Base-by-base conservation (phyloP, 78 protist genomes). In the Chrysochromulina tobinii region DNA sequence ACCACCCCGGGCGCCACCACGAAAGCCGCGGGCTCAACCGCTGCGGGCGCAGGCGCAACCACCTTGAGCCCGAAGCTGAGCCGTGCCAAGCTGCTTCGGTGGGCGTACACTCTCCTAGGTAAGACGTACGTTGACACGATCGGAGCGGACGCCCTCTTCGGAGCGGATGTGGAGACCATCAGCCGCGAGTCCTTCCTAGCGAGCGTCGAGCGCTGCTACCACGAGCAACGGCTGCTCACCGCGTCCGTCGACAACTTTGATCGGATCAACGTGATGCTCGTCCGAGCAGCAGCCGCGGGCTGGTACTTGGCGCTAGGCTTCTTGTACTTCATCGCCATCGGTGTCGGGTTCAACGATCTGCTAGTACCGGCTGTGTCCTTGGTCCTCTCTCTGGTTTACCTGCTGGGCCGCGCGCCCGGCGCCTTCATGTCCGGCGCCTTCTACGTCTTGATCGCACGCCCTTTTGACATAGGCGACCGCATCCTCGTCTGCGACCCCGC, bases 401-500 rank as follows among this genome's bases (percentile, higher is more conserved):
- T 79, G 20, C 12, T 1, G 23, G 87, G 87, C 17, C 0, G 61
- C 20, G n/a, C 7, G 51, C 27, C 64, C 4, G 20, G 11, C 23
- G 87, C 51, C 4, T 3, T 54, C 64, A 9, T 79, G 64, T 4
- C 38, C n/a, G 27, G 64, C 59, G 9, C 7, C 50, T 6, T 79
- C 27, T 79, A n/a, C 61, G 48, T 38, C 14, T 21, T n/a, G 23
- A 2, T 79, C 57, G 11, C 5, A 3, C 87, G 87, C 48, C 87
- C 87, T 1, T 79, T 11, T 64, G 87, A 79, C 87, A 79, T 79
- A 1, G 87, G 87, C 61, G 87, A 79, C 18, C 57, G 64, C 51
- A 38, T 79, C 64, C 0, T 1, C 48, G 5, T 79, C 50, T 1
- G 50, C 3, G 11, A 20, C 23, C 87, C 87, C 1, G 87, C 64